These are phyloP conservation scores for Psilocybe cubensis DNA, from an alignment of 768 basidiomycete species.

Conservation along the genomic window DNA sequence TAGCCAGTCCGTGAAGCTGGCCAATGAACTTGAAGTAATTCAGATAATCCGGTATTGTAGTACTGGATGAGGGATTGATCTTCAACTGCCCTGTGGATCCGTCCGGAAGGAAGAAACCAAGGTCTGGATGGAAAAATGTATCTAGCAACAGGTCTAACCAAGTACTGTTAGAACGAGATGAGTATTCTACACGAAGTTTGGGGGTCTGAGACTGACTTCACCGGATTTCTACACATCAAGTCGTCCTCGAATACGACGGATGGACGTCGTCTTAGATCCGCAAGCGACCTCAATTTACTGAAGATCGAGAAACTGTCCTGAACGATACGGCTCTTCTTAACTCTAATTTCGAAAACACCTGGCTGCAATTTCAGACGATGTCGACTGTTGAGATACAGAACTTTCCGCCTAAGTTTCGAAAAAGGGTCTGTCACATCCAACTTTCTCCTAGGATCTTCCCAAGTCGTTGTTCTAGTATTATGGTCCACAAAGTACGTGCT, in stretches of 20 bases:
- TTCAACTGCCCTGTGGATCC: constrained; percentile 64
- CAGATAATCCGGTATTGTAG: constrained; percentile 72
- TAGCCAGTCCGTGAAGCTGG: constrained; percentile 67
- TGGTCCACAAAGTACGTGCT: constrained; percentile 67
- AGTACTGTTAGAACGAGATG: constrained; percentile 48
- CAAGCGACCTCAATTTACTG: constrained; percentile 67
- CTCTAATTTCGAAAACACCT: constrained; percentile 83
- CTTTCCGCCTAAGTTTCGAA: constrained; percentile 86
- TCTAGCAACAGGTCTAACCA: constrained; percentile 85
- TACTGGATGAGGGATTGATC: constrained; percentile 71
- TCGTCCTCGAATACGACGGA: constrained; percentile 77
- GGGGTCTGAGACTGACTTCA: constrained; percentile 47
- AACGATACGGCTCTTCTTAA: constrained; percentile 75
- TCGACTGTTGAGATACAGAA: constrained; percentile 90
- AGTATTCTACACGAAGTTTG: constrained; percentile 7
- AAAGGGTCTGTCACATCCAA: constrained; percentile 78
- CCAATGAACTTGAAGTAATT: constrained; percentile 84
- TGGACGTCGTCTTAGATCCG: constrained; percentile 64
- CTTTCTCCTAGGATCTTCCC: constrained; percentile 92
- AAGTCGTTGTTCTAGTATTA: constrained; percentile 88
- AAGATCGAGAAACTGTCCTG: constrained; percentile 85
- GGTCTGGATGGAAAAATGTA: constrained; percentile 75
- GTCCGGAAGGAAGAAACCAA: constrained; percentile 79
- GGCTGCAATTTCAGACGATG: constrained; percentile 59
- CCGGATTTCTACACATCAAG: constrained; percentile 69